Percentiles rank a stretch among this genome's conserved stretches.
Conservation (phyloP, 1,284 basidiomycete genomes). For the Serendipita sp. region DNA sequence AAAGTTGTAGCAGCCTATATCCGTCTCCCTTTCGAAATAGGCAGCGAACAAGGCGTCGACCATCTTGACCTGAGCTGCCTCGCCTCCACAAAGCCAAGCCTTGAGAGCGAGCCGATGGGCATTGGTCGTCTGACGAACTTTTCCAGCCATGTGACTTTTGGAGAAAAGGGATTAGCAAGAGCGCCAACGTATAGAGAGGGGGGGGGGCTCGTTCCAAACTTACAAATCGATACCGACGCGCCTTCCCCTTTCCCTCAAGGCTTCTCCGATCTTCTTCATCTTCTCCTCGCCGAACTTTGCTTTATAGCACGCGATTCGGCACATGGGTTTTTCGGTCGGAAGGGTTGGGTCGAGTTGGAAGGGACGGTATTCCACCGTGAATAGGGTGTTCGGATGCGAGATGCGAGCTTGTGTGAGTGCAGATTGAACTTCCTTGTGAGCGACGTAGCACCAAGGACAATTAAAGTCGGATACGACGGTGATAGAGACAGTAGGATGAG, state of each 20-base stretch:
- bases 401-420: conserved; percentile 23
- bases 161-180: neutral
- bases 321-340: conserved; percentile 30
- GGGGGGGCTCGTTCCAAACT: conserved; percentile 17
- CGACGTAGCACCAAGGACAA: conserved; percentile 63
- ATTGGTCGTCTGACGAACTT: conserved; percentile 46
- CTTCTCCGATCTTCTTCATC: conserved; percentile 32
- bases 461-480: conserved; percentile 62
- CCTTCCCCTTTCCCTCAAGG: conserved; percentile 37
- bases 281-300: conserved; percentile 47
- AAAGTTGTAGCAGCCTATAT: conserved; percentile 44
- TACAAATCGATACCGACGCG: conserved; percentile 55
- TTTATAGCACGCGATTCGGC: conserved; percentile 35
- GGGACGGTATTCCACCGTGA: conserved; percentile 63
- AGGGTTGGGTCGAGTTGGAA: conserved; percentile 48
- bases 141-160: conserved; percentile 24
- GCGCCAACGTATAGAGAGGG: no score
- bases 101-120: conserved; percentile 64
- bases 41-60: conserved; percentile 50
- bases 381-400: conserved; percentile 18
- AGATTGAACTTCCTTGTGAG: conserved; percentile 52
- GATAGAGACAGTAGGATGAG: conserved; percentile 18
- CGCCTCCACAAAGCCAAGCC: conserved; percentile 52
- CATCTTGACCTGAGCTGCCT: conserved; percentile 42
- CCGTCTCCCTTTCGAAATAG: conserved; percentile 48